Base-by-base conservation (phyloP, 169 alveolate genomes). In the Plasmodium billcollinsi region DNA sequence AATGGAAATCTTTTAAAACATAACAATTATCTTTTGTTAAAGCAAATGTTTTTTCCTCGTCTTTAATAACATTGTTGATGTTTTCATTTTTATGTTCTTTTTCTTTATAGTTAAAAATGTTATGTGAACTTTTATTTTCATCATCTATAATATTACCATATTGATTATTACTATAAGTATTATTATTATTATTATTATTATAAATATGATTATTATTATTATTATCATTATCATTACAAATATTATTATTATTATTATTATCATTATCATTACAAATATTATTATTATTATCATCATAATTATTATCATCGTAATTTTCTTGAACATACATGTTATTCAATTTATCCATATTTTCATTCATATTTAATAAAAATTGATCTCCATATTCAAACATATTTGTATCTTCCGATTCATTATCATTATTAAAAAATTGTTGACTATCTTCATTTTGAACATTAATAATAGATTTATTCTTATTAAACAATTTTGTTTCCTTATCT, bases 1-100 rank as follows among this genome's bases (percentile, higher is more conserved):
- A 83, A 45, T 11, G 2, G 2, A 20, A n/a, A 11, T 83, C 52
- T 29, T 83, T 83, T 56, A 83, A n/a, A 20, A 83, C 21, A 47
- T 83, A 45, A 26, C 14, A 83, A 3, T 83, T 83, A 11, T 67
- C 18, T 61, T 83, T 83, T 11, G 11, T 69, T 69, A 83, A 52
- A 2, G 69, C 33, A 6, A 74, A 66, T 39, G 29, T 62, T 39
- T 39, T 39, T 39, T 39, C 47, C 29, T 2, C 47, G 14, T 62
- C 29, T 62, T 66, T 66, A 50, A 26, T 66, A 18, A 26, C n/a
- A 26, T 15, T 66, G 20, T 21, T 9, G 15, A 69, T 43, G n/a
- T 15, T 18, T 21, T 9, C 54, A 6, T 56, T 56, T 56, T 56
- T 56, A 18, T 8, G 29, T 56, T 56, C 9, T 14, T 56, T 56